Conservation (phyloP, 495 filamentous ascomycete species). For the Friedmanniomyces simplex region DNA sequence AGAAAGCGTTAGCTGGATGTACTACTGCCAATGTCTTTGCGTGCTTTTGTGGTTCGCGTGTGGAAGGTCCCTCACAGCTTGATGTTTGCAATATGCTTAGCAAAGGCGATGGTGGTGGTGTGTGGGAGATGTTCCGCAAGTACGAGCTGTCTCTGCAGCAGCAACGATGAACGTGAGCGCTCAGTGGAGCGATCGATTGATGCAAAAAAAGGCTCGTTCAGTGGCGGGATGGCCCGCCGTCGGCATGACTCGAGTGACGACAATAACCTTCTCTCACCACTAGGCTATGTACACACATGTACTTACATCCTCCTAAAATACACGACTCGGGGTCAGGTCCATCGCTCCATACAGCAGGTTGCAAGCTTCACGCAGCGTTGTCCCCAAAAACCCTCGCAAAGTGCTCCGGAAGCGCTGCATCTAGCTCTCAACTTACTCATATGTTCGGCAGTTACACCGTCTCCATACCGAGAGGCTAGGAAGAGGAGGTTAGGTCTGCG, state of each 20-base stretch:
- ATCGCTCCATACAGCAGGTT: too few relatives aligned
- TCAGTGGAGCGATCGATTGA: not conserved
- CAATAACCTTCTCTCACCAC: not conserved
- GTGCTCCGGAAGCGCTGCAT: too few relatives aligned
- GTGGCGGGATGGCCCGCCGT: not conserved
- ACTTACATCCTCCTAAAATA: too few relatives aligned
- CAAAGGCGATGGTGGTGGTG: not conserved
- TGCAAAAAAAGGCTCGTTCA: not conserved
- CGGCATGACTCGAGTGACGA: not conserved
- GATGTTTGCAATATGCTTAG: not conserved
- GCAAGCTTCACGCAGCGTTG: too few relatives aligned
- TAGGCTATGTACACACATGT: too few relatives aligned
- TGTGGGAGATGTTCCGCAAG: not conserved
- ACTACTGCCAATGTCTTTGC: not conserved
- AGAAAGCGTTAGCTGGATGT: slow-evolving; percentile 15
- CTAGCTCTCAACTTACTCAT: too few relatives aligned
- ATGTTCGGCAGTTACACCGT: too few relatives aligned
- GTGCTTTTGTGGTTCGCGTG: slow-evolving; percentile 14
- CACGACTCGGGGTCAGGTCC: not conserved
- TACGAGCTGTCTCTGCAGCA: not conserved
- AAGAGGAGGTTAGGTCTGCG: too few relatives aligned
- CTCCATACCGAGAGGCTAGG: too few relatives aligned
- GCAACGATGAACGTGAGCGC: not conserved
- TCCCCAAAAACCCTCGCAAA: too few relatives aligned
- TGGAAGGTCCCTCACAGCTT: slow-evolving; percentile 16